Percentiles rank a stretch among this genome's conserved stretches.
phyloP scores from a whole-genome alignment of 345 rosid genomes.

The Hypericum perforatum region DNA sequence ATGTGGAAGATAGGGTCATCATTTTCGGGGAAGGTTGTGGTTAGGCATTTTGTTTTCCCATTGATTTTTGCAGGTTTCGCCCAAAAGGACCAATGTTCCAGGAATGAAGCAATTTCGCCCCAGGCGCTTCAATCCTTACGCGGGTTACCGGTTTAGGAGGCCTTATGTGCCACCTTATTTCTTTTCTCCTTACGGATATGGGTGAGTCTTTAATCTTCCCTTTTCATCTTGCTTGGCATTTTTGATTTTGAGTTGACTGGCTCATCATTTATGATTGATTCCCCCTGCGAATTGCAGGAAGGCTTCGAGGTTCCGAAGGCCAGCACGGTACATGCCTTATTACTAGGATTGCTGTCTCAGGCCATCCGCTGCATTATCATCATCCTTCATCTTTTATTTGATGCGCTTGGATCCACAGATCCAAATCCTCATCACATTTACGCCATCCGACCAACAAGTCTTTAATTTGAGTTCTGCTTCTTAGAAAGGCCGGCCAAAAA shows the following conservation, averaged over 20 bases:
- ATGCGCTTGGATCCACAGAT: no score
- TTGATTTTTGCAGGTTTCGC: slow-evolving; percentile 41
- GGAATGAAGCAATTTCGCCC: slow-evolving; percentile 86
- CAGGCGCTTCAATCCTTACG: slow-evolving; percentile 62
- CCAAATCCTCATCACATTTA: no score
- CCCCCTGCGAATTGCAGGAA: slow-evolving; percentile 45
- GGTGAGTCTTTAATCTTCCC: slow-evolving; percentile 33
- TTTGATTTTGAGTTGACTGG: neutral
- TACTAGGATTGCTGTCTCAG: slow-evolving; percentile 30
- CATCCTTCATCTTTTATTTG: no score
- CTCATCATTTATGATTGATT: neutral
- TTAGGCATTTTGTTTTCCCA: neutral
- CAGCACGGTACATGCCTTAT: slow-evolving; percentile 88
- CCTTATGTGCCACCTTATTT: slow-evolving; percentile 67
- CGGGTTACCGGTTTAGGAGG: slow-evolving; percentile 59
- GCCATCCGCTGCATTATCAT: no score
- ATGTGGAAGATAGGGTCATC: neutral
- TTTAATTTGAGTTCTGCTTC: no score
- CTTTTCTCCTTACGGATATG: slow-evolving; percentile 83
- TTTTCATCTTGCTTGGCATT: neutral
- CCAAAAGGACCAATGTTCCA: slow-evolving; percentile 88
- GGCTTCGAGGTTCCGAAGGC: slow-evolving; percentile 76
- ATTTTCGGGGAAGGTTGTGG: neutral
- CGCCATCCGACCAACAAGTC: no score
- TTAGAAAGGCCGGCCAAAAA: no score